Conservation (phyloP, 2,329 filamentous ascomycete species). For the Alternaria sp. region DNA sequence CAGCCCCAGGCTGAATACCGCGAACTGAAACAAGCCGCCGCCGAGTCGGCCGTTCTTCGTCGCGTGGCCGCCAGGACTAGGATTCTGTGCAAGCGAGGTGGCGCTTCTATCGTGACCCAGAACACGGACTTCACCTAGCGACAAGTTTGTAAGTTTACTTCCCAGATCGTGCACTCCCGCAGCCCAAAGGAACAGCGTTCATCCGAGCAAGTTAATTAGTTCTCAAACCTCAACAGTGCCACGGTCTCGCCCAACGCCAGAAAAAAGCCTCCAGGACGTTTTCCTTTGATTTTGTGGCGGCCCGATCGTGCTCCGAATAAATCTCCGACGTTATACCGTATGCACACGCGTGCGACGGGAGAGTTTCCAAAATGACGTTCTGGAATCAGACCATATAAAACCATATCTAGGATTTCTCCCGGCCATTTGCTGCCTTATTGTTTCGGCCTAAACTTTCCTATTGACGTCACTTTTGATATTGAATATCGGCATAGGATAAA, state of each 20-base stretch:
- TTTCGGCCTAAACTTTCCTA: neutral
- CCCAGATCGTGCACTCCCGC: neutral
- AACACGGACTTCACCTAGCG: slow-evolving; percentile 1
- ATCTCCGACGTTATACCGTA: slow-evolving; percentile 16
- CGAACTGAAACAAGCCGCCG: slow-evolving; percentile 18
- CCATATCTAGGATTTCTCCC: neutral
- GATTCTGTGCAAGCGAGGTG: slow-evolving; percentile 11
- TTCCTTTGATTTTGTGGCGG: neutral
- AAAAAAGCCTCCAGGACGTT: neutral
- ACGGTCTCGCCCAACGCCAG: neutral
- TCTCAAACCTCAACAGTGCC: neutral
- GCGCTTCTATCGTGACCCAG: slow-evolving; percentile 11
- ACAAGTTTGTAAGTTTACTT: neutral
- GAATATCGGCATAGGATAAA: neutral
- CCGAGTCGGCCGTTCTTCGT: slow-evolving; percentile 9
- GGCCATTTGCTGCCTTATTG: neutral
- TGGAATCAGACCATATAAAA: neutral
- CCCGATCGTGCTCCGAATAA: slow-evolving; percentile 4
- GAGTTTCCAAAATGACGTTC: slow-evolving; percentile 1
- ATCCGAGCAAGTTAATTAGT: neutral
- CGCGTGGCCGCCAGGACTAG: slow-evolving; percentile 9
- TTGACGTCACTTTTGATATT: neutral
- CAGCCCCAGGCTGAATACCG: slow-evolving; percentile 6
- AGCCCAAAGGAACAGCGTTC: neutral
- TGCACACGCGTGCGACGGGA: slow-evolving; percentile 1